phyloP scores from a whole-genome alignment of 257 asterid genomes.

The Solanum ossicruentum region DNA sequence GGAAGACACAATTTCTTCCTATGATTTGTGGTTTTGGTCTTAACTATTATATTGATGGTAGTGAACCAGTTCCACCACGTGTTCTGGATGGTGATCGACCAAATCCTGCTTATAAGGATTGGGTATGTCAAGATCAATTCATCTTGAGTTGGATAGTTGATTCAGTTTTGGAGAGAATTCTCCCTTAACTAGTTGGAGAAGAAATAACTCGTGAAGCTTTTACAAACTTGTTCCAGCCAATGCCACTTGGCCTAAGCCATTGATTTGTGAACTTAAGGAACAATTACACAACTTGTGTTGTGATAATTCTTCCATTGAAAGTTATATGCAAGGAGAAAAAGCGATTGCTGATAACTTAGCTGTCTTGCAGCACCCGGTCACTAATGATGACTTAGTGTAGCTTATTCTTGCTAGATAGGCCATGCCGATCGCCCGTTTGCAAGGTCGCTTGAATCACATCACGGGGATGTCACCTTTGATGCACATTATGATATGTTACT shows the following conservation, averaged over 20 bases:
- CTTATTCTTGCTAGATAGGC: not conserved
- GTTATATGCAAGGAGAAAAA: not conserved
- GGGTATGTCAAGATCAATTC: not conserved
- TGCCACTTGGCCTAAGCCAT: not conserved
- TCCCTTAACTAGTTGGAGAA: not conserved
- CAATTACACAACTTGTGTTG: not conserved
- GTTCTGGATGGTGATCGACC: no score
- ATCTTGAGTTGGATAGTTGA: not conserved
- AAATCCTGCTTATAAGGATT: not conserved
- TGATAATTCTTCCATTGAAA: no score
- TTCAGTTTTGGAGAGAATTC: not conserved
- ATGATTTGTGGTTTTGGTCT: no score
- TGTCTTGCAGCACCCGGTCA: not conserved
- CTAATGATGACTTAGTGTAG: not conserved
- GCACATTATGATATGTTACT: not conserved
- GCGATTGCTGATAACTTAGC: not conserved
- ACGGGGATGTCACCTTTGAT: not conserved
- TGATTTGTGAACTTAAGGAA: no score
- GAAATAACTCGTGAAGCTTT: not conserved
- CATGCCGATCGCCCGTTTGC: not conserved
- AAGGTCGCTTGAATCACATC: not conserved
- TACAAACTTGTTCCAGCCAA: not conserved
- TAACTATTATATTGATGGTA: no score
- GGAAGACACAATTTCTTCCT: no score
- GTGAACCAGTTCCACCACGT: no score